Percentiles rank a stretch among this genome's conserved stretches.
Evolutionary conservation across 1,284 basidiomycete species (phyloP).

Genomic region (Crepidotus sp.): DNA sequence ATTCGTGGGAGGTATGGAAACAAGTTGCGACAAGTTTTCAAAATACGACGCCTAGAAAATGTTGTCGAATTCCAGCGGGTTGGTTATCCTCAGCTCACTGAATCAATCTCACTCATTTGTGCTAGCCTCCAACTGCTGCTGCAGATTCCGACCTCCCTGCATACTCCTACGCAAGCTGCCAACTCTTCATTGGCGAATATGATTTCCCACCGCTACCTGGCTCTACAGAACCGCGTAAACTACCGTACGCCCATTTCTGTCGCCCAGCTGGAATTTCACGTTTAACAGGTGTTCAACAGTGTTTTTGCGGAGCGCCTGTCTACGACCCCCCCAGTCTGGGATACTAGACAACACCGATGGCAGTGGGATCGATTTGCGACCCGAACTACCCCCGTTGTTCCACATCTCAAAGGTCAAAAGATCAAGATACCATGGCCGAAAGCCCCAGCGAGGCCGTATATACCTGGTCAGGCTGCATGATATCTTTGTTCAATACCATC

Average conservation of each 20-base stretch:
- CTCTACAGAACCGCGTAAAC: slow-evolving; percentile 30
- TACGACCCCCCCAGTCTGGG: slow-evolving; percentile 50
- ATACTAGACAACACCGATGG: slow-evolving; percentile 39
- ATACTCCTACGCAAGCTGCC: slow-evolving; percentile 70
- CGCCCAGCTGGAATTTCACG: neutral
- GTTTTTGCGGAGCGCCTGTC: slow-evolving; percentile 68
- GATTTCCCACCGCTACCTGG: slow-evolving; percentile 44
- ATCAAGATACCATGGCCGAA: slow-evolving; percentile 64
- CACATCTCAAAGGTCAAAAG: slow-evolving; percentile 33
- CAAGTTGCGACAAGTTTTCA: slow-evolving; percentile 56
- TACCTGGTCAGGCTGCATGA: slow-evolving; percentile 23
- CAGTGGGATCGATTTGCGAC: slow-evolving; percentile 62
- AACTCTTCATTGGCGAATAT: slow-evolving; percentile 62
- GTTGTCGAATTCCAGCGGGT: slow-evolving; percentile 38
- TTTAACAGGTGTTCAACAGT: slow-evolving; percentile 28
- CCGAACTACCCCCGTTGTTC: slow-evolving; percentile 51
- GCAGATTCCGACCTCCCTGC: slow-evolving; percentile 27
- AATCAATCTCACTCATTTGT: neutral
- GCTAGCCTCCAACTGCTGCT: slow-evolving; percentile 21
- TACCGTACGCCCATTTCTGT: slow-evolving; percentile 35
- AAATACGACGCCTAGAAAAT: slow-evolving; percentile 69
- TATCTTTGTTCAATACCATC: slow-evolving; percentile 26
- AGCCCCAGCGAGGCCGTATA: slow-evolving; percentile 29
- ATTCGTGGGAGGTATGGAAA: slow-evolving; percentile 54
- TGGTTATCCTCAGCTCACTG: neutral